Evolutionary conservation across 2,329 filamentous ascomycete genomes (phyloP), one percentile per base, ranked within the genome.

Genomic region (Epichloe scottii): DNA sequence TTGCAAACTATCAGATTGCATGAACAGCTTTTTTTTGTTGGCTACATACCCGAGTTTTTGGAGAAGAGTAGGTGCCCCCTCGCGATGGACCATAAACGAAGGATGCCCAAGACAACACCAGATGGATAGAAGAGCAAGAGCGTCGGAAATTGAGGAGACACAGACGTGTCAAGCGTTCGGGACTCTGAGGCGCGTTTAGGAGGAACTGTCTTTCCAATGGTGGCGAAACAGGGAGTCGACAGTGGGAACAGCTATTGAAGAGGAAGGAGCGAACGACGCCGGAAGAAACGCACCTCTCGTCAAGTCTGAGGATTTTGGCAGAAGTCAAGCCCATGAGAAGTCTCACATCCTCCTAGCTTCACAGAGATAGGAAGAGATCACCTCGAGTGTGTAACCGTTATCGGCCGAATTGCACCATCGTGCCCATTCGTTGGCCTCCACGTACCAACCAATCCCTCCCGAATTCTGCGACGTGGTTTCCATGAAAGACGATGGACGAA

Each of bases 21-120:
- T 49, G 19, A 46, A 47, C 42, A 44, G 33, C 30, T 42, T 40
- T 35, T 46, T 21, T 30, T 43, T 19, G 17, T 34, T 47, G 3
- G 47, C 40, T 44, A 38, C 38, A 39, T 45, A 45, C 49, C 46
- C 30, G 46, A 45, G 33, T 17, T 21, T 40, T 35, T 50, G 23
- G 23, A 48, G 43, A 39, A 33, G 43, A 54, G 50, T 44, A 52
- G 38, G 43, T 26, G 50, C 47, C 21, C 8, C 46, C 26, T 37
- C 30, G 41, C 37, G 23, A 37, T 26, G 39, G 33, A 37, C 35
- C 6, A 37, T 19, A 34, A 38, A 19, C 14, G 46, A 49, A 8
- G 15, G 26, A 42, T 34, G 12, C 44, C 26, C 44, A 35, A 37
- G 35, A 39, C 41, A 38, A 33, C 42, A 12, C 23, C 38, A 34